Evolutionary conservation across 345 rosid species (phyloP), one percentile per base, ranked within the genome.

Genomic region (Excoecaria cochinchinensis): DNA sequence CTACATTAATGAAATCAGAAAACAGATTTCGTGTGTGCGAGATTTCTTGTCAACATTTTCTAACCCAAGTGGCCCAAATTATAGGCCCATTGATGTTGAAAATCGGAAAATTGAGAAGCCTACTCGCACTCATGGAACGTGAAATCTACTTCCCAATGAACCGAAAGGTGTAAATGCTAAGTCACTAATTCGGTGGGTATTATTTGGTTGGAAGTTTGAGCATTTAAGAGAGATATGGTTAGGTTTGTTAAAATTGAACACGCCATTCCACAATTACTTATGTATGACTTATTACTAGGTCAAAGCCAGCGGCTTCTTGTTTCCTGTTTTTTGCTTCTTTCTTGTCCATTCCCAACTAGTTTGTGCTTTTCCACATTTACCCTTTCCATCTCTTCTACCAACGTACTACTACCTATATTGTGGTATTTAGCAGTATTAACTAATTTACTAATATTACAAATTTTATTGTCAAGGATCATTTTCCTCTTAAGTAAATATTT

Each of bases 191-290:
- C 73, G 81, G 83, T 68, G 55, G 84, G 50, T 64, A 11, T 69
- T 36, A 17, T 52, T 62, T 64, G 84, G 84, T 78, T 72, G 39
- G 86, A 75, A 69, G 82, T 64, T 83, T 53, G 51, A 22, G 73
- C 80, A 78, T 77, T 83, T 67, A 80, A 71, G 68, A 47, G 19
- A 24, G 57, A 17, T 17, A 53, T 13, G n/a, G 47, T 25, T 17
- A 4, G 4, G 80, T 75, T 78, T 75, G 75, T 75, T 68, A 59
- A 67, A 55, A 75, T 57, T 62, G 31, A 58, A 73, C 83, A 66
- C 71, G 77, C 77, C 22, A 75, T 67, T 66, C n/a, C 14, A 1
- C 12, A 17, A 3, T 14, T 24, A 3, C 31, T 6, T 19, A 8
- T 40, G 11, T 4, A 40, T 9, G 25, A 51, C 8, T 13, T 17